Conservation (phyloP, 306 rosid genomes). For the Lathyrus aphaca region DNA sequence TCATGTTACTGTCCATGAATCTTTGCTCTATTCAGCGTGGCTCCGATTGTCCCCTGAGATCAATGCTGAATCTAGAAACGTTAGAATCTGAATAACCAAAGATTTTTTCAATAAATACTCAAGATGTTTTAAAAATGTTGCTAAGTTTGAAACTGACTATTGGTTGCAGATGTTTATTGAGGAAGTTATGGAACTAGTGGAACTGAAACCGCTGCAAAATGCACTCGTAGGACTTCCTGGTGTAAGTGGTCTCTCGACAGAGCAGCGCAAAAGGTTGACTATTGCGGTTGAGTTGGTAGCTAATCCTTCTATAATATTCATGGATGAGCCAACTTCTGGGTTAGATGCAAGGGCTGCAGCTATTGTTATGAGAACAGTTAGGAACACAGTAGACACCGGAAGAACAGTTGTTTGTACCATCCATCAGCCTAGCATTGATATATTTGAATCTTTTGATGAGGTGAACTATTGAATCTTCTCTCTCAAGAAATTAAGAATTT, state of each 20-base stretch:
- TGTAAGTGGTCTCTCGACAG: conserved; percentile 62
- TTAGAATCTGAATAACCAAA: conserved; percentile 20
- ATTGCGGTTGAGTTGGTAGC: conserved; percentile 72
- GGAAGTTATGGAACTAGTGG: conserved; percentile 74
- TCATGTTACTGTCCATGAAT: conserved; percentile 65
- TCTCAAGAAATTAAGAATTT: background rate
- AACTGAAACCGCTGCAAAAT: conserved; percentile 52
- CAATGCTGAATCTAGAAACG: conserved; percentile 58
- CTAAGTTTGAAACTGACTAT: background rate
- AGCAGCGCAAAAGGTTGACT: conserved; percentile 69
- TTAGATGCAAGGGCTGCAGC: conserved; percentile 75
- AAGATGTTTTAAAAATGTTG: too few species aligned
- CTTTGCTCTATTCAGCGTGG: conserved; percentile 69
- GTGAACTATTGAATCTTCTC: too few species aligned
- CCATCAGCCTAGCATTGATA: conserved; percentile 73
- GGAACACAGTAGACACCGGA: conserved; percentile 70
- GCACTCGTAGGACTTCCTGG: conserved; percentile 70
- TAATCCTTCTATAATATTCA: conserved; percentile 69
- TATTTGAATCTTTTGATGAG: conserved; percentile 73
- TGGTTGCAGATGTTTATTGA: conserved; percentile 62
- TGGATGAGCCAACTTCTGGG: conserved; percentile 81
- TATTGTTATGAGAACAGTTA: conserved; percentile 65
- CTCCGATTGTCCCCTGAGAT: conserved; percentile 58
- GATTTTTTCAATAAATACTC: background rate
- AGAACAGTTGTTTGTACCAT: conserved; percentile 75